Percentiles rank a stretch among this genome's conserved stretches.
These are phyloP conservation scores for Acanthamoeba lenticulata DNA, from an alignment of 208 protist species.

Conservation along the genomic window DNA sequence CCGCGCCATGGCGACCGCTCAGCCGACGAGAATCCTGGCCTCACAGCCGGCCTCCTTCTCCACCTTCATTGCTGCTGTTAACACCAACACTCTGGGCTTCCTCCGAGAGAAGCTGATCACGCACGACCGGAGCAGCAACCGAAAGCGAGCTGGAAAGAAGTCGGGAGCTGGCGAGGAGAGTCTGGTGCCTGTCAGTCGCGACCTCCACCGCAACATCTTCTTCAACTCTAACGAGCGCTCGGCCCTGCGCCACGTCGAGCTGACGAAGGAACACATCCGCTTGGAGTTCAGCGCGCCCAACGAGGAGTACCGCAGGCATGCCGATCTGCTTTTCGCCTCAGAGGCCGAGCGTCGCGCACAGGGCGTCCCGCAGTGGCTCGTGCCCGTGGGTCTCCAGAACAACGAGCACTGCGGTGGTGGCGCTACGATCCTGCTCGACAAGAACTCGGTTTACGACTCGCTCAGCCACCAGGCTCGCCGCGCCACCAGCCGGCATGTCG, in stretches of 20 bases:
- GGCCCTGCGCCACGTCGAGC: slow-evolving; percentile 16
- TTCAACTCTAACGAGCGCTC: slow-evolving; percentile 32
- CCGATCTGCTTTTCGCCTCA: background rate
- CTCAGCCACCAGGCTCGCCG: background rate
- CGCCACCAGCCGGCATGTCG: background rate
- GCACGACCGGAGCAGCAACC: background rate
- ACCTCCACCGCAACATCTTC: slow-evolving; percentile 21
- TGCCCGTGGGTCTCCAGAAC: slow-evolving; percentile 24
- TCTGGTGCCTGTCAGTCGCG: background rate
- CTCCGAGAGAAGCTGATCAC: slow-evolving; percentile 2
- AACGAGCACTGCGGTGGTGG: slow-evolving; percentile 15
- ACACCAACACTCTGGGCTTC: slow-evolving; percentile 7
- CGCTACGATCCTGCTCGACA: slow-evolving; percentile 27
- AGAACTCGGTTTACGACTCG: slow-evolving; percentile 15
- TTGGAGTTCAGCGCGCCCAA: slow-evolving; percentile 30
- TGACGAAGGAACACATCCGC: background rate
- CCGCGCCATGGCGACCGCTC: background rate
- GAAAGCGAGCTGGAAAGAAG: background rate
- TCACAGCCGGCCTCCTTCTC: background rate
- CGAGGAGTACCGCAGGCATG: slow-evolving; percentile 35
- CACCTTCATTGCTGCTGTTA: background rate
- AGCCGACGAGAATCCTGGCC: background rate
- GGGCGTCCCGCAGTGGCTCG: slow-evolving; percentile 13
- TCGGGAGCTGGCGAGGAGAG: background rate
- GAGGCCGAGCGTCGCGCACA: background rate